phyloP scores from a whole-genome alignment of 257 asterid genomes.

The Solanum chiquidenum region DNA sequence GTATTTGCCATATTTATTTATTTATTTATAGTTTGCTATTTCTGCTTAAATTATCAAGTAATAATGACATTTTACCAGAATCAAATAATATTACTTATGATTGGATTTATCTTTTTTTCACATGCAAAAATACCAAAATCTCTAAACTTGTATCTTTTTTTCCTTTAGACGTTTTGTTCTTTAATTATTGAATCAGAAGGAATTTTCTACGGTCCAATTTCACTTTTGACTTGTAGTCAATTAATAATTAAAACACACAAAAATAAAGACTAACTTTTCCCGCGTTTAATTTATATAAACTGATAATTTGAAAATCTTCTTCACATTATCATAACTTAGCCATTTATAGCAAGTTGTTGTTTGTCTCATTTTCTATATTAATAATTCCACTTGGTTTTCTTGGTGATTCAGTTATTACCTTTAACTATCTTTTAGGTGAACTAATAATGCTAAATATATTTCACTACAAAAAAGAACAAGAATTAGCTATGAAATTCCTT shows the following conservation, averaged over 20 bases:
- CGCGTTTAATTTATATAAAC: background rate
- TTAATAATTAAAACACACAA: background rate
- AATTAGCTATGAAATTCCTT: background rate
- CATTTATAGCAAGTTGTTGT: background rate
- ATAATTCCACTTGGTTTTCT: background rate
- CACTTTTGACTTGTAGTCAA: background rate
- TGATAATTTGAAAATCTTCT: background rate
- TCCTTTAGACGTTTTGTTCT: background rate
- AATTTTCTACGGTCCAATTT: background rate
- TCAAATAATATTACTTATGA: background rate
- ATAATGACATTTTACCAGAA: background rate
- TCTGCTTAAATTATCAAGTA: background rate
- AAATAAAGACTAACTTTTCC: background rate
- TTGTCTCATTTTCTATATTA: background rate
- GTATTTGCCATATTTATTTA: constrained; percentile 13
- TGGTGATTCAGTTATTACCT: no score
- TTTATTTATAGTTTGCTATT: background rate
- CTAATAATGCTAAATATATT: background rate
- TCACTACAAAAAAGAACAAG: background rate
- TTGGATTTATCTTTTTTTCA: background rate
- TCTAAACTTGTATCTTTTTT: background rate
- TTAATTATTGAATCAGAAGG: background rate
- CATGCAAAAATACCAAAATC: background rate
- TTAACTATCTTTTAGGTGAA: background rate
- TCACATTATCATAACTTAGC: background rate